These are phyloP conservation scores for Eutrema japonicum DNA, from an alignment of 345 rosid genomes.

Conservation along the genomic window DNA sequence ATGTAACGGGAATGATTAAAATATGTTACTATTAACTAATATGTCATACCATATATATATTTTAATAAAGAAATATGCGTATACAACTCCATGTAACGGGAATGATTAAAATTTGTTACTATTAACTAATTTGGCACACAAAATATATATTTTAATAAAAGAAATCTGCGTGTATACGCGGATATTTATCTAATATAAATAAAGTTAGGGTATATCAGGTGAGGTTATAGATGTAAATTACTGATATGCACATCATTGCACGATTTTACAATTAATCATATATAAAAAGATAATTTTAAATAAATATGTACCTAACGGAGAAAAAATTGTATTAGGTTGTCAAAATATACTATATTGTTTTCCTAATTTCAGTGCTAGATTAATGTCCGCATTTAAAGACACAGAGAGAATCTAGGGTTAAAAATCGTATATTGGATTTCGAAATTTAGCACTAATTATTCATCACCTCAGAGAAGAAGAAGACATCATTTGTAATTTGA, in stretches of 20 bases:
- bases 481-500: neutral
- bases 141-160: too few relatives aligned
- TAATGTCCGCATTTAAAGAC: constrained; percentile 8
- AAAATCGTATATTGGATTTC: neutral
- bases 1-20: too few relatives aligned
- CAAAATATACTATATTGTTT: neutral
- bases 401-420: constrained; percentile 3
- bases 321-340: neutral
- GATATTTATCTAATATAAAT: too few relatives aligned
- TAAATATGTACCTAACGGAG: neutral
- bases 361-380: constrained; percentile 3
- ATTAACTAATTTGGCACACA: too few relatives aligned
- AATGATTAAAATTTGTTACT: too few relatives aligned
- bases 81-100: too few relatives aligned
- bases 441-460: neutral
- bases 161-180: too few relatives aligned
- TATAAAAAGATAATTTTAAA: neutral
- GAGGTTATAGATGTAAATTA: constrained; percentile 26
- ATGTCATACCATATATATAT: too few relatives aligned
- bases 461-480: neutral
- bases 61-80: too few relatives aligned
- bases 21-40: too few relatives aligned
- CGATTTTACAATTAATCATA: constrained; percentile 18
- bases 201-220: neutral
- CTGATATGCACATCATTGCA: constrained; percentile 17